Conservation (phyloP, 176 grass and related monocot species). For the Tillandsia fasciculata region DNA sequence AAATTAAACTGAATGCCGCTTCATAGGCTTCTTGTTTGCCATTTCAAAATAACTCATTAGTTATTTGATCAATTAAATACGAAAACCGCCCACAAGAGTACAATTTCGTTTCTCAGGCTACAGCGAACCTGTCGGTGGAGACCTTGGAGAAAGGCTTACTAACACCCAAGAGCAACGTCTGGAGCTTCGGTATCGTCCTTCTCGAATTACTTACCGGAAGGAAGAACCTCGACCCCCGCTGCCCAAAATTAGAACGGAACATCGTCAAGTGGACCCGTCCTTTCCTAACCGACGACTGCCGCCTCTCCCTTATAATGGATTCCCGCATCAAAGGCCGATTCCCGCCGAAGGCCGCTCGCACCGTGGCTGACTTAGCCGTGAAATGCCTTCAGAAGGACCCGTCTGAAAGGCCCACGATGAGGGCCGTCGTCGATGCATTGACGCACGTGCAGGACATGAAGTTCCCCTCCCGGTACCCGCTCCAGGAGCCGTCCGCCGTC, state of each 20-base stretch:
- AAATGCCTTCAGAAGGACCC: constrained; percentile 82
- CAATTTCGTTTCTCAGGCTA: constrained; percentile 30
- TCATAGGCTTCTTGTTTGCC: too few species aligned
- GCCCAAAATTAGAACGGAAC: constrained; percentile 70
- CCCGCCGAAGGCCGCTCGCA: constrained; percentile 70
- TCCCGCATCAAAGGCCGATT: constrained; percentile 86
- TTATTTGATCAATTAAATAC: too few species aligned
- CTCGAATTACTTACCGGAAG: constrained; percentile 89
- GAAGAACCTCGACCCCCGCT: constrained; percentile 64
- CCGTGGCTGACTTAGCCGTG: constrained; percentile 63
- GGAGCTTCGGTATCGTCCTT: constrained; percentile 90
- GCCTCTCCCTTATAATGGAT: constrained; percentile 92
- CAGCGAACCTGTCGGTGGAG: constrained; percentile 66
- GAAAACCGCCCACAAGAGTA: too few species aligned
- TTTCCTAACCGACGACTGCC: constrained; percentile 82
- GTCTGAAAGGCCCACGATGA: constrained; percentile 84
- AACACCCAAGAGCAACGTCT: constrained; percentile 96
- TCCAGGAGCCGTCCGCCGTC: constrained; percentile 64
- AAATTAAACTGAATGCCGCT: too few species aligned
- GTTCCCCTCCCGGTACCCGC: constrained; percentile 57
- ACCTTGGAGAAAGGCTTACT: constrained; percentile 91
- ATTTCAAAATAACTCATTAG: too few species aligned
- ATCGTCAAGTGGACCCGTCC: constrained; percentile 84
- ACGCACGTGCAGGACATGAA: constrained; percentile 74
- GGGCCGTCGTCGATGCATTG: constrained; percentile 56